Conservation (phyloP, 2,329 filamentous ascomycete species). For the Ophiostoma novo-ulmi region DNA sequence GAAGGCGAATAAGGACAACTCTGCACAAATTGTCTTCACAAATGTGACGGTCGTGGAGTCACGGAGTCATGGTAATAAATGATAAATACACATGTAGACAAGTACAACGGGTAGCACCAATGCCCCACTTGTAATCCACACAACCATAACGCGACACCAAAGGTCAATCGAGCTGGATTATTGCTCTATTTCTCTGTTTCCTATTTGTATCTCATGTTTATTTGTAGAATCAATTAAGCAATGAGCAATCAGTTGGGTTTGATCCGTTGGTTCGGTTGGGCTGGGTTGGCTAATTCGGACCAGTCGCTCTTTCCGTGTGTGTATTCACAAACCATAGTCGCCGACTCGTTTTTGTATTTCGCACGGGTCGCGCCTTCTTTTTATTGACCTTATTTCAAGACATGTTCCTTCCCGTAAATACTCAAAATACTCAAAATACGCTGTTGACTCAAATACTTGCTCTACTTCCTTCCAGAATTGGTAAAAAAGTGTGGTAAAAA, state of each 20-base stretch:
- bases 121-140: slow-evolving; percentile 19
- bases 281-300: neutral
- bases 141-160: slow-evolving; percentile 22
- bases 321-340: neutral
- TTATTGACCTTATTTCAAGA: neutral
- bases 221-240: slow-evolving; percentile 1
- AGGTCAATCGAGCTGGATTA: slow-evolving; percentile 2
- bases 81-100: neutral
- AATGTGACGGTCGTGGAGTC: slow-evolving; percentile 4
- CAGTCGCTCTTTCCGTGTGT: neutral
- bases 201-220: neutral
- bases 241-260: neutral
- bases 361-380: neutral
- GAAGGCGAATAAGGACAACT: neutral
- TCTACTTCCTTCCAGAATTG: neutral
- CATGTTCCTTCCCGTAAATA: neutral
- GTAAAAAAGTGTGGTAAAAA: neutral
- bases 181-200: neutral
- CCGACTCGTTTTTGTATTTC: neutral
- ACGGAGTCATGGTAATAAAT: neutral
- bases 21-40: slow-evolving; percentile 9
- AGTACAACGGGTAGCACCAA: neutral
- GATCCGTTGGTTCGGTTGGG: neutral
- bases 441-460: neutral
- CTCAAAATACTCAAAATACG: neutral